A percentile compares a stretch with the other conserved stretches of the same genome.
phyloP scores from a whole-genome alignment of 371 early-diverging fungal genomes.

The Sporodiniella umbellata region DNA sequence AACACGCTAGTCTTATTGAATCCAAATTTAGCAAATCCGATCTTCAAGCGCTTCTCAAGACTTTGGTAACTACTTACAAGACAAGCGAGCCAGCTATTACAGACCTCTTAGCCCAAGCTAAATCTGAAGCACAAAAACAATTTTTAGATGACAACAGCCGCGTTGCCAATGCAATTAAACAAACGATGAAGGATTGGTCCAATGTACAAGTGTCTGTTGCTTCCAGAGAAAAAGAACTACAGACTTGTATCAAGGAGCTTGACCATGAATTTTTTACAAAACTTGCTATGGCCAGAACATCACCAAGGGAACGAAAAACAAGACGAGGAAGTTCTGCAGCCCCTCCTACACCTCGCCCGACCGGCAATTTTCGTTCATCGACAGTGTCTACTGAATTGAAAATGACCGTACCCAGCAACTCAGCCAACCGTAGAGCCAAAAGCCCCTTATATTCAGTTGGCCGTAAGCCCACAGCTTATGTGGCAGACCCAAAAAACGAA shows the following conservation, averaged over 20 bases:
- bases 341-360: conserved; percentile 4
- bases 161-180: conserved; percentile 42
- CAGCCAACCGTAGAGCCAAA: conserved; percentile 4
- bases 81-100: conserved; percentile 23
- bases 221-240: conserved; percentile 35
- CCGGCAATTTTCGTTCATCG: conserved; percentile 15
- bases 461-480: conserved; percentile 12
- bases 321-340: conserved; percentile 1
- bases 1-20: conserved; percentile 30
- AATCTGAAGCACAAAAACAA: conserved; percentile 38
- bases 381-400: conserved; percentile 26
- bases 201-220: conserved; percentile 25
- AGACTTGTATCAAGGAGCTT: conserved; percentile 35
- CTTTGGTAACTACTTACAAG: conserved; percentile 30
- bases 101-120: conserved; percentile 23
- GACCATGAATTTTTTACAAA: conserved; percentile 49
- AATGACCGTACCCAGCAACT: conserved; percentile 6
- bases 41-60: conserved; percentile 42
- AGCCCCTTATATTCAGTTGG: conserved; percentile 4
- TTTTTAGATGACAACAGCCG: conserved; percentile 42
- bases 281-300: conserved; percentile 36
- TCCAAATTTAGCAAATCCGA: conserved; percentile 43
- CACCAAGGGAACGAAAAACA: conserved; percentile 9
- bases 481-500: conserved; percentile 46
- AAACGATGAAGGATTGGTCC: conserved; percentile 46